phyloP scores from a whole-genome alignment of 2,329 filamentous ascomycete genomes.

The Aureobasidium sp. region DNA sequence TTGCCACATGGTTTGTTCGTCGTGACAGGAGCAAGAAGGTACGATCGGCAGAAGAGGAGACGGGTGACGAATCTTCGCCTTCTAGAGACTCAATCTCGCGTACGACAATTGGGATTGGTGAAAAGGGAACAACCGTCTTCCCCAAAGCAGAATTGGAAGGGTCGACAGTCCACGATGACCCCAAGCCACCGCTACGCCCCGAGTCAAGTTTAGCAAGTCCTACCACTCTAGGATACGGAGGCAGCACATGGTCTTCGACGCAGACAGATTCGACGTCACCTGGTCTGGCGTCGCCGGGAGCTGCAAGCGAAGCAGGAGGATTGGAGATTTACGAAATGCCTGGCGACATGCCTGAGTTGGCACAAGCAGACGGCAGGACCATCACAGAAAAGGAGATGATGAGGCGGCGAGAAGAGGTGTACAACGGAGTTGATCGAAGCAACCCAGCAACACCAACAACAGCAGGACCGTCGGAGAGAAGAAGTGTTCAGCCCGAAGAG shows the following conservation, averaged over 20 bases:
- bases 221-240: background rate
- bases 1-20: conserved; percentile 27
- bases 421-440: conserved; percentile 36
- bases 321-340: conserved; percentile 43
- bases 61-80: conserved; percentile 9
- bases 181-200: background rate
- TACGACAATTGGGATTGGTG: conserved; percentile 4
- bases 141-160: conserved; percentile 39
- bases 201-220: conserved; percentile 13
- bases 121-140: conserved; percentile 25
- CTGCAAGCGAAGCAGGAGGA: conserved; percentile 27
- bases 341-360: conserved; percentile 47
- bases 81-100: conserved; percentile 9
- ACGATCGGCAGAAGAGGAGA: conserved; percentile 6
- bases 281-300: background rate
- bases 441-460: background rate
- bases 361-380: conserved; percentile 40
- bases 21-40: conserved; percentile 14
- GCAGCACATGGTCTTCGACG: conserved; percentile 15
- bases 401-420: conserved; percentile 35
- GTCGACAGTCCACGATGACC: conserved; percentile 18
- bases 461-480: background rate
- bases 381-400: conserved; percentile 43
- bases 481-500: conserved; percentile 1
- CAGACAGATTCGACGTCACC: conserved; percentile 7